Evolutionary conservation across 305 asterid genomes (phyloP).

Genomic region (Stenogyne calaminthoides): DNA sequence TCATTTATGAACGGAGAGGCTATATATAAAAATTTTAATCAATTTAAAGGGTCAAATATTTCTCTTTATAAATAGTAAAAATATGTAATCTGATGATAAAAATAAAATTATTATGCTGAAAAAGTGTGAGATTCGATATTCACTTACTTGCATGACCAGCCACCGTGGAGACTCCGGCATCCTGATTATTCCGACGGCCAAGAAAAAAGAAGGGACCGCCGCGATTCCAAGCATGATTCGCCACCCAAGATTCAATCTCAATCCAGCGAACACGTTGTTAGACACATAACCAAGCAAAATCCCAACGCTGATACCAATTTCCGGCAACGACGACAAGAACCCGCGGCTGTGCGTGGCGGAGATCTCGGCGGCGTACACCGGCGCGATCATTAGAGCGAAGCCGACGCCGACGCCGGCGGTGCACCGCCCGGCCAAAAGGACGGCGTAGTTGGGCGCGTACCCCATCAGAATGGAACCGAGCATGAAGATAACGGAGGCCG

Average conservation of each 20-base stretch:
- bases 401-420: constrained; percentile 76
- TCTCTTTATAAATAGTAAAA: no score
- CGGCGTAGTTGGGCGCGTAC: constrained; percentile 55
- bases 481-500: constrained; percentile 64
- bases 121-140: no score
- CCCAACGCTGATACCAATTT: constrained; percentile 67
- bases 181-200: constrained; percentile 54
- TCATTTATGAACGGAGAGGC: no score
- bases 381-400: constrained; percentile 82
- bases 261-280: constrained; percentile 41
- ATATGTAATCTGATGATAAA: no score
- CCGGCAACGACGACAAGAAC: constrained; percentile 61
- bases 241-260: constrained; percentile 69
- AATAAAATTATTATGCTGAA: no score
- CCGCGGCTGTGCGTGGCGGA: constrained; percentile 77
- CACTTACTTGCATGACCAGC: constrained; percentile 37
- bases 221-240: constrained; percentile 80
- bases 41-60: no score
- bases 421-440: constrained; percentile 60
- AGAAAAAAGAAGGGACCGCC: constrained; percentile 58
- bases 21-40: no score
- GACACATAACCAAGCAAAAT: constrained; percentile 68
- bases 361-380: constrained; percentile 69
- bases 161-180: constrained; percentile 94
- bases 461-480: constrained; percentile 75